Percentiles rank a stretch among this genome's conserved stretches.
Conservation (phyloP, 2,329 filamentous ascomycete genomes). For the Diatrype stigma region DNA sequence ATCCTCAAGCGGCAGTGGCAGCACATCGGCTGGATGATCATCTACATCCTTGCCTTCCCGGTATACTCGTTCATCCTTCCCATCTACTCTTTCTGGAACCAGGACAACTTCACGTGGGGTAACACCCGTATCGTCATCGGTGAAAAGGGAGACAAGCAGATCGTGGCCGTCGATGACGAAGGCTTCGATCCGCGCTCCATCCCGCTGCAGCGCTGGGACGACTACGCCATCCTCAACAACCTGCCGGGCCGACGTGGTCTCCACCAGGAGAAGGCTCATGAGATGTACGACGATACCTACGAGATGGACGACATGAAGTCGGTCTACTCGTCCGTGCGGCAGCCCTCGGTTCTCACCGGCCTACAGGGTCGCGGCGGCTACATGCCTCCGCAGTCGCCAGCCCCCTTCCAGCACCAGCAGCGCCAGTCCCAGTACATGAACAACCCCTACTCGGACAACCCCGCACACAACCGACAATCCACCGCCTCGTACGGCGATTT, state of each 20-base stretch:
- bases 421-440: slow-evolving; percentile 42
- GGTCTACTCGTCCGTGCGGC: slow-evolving; percentile 88
- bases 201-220: slow-evolving; percentile 94
- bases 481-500: slow-evolving; percentile 62
- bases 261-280: slow-evolving; percentile 59
- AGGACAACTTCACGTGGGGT: slow-evolving; percentile 98
- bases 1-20: slow-evolving; percentile 97
- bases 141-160: slow-evolving; percentile 84
- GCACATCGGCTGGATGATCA: slow-evolving; percentile 98
- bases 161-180: slow-evolving; percentile 82
- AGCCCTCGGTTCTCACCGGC: slow-evolving; percentile 80
- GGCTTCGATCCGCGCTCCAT: slow-evolving; percentile 89
- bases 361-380: slow-evolving; percentile 68
- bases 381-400: slow-evolving; percentile 80
- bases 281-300: slow-evolving; percentile 70
- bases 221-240: slow-evolving; percentile 82
- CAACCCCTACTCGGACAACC: slow-evolving; percentile 45
- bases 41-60: slow-evolving; percentile 93
- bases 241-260: slow-evolving; percentile 85
- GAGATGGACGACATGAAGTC: slow-evolving; percentile 99
- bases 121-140: slow-evolving; percentile 96
- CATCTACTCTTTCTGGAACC: slow-evolving; percentile 98
- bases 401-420: slow-evolving; percentile 60
- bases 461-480: slow-evolving; percentile 62
- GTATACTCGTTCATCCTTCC: slow-evolving; percentile 90